Conservation (phyloP, 2,329 filamentous ascomycete species). For the Fragosphaeria purpurea region DNA sequence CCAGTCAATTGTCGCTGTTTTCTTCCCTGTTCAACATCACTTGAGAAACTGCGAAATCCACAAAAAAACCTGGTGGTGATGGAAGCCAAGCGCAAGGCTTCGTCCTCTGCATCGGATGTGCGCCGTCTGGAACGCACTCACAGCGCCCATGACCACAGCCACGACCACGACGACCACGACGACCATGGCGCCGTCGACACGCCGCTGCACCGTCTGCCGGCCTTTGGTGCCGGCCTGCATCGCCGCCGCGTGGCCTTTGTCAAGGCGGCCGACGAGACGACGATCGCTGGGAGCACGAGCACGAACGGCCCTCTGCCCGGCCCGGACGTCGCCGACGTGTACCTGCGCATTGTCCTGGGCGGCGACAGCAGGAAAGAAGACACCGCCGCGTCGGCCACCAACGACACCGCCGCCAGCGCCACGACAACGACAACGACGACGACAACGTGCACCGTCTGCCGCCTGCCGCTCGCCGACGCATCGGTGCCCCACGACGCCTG, state of each 20-base stretch:
- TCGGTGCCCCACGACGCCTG: constrained; percentile 42
- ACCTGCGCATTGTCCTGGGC: constrained; percentile 50
- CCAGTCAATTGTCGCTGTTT: too few relatives aligned
- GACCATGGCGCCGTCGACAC: constrained; percentile 27
- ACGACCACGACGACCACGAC: neutral
- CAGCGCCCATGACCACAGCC: too few relatives aligned
- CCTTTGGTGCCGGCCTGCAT: constrained; percentile 48
- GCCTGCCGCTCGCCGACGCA: constrained; percentile 1
- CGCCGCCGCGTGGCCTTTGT: constrained; percentile 47
- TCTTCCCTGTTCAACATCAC: too few relatives aligned
- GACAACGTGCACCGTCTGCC: constrained; percentile 5
- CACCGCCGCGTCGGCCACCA: constrained; percentile 8
- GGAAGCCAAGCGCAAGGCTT: too few relatives aligned
- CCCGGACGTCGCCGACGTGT: constrained; percentile 44
- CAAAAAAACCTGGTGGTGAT: too few relatives aligned
- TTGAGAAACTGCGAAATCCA: too few relatives aligned
- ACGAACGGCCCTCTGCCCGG: constrained; percentile 14
- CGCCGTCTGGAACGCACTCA: too few relatives aligned
- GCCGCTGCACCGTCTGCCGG: constrained; percentile 41
- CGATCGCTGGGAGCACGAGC: constrained; percentile 20
- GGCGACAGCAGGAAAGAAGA: neutral
- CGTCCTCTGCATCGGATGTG: too few relatives aligned
- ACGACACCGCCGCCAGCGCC: constrained; percentile 3
- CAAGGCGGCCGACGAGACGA: constrained; percentile 29
- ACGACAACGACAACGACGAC: neutral